Evolutionary conservation across 2,329 filamentous ascomycete genomes (phyloP), one percentile per base, ranked within the genome.

Genomic region (Pestalotiopsis sp.): DNA sequence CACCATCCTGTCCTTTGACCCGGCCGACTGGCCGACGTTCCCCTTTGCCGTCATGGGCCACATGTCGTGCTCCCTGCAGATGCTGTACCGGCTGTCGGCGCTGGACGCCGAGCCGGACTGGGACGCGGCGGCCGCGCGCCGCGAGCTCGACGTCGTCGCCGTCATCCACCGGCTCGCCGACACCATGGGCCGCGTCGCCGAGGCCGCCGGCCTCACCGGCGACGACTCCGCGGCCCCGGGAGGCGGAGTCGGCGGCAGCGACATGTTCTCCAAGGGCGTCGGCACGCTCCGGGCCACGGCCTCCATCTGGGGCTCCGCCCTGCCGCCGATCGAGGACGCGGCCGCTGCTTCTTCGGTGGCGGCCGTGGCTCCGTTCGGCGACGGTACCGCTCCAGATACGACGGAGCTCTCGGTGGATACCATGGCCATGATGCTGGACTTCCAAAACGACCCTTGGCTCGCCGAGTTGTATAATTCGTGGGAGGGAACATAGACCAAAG

Each of bases 71-170:
- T 63, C 71, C 20, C 69, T 72, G 63, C 76, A 77, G 67, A 71
- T 74, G 5, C 69, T 77, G 7, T 78, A 78, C 67, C 72, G 76
- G 4, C 73, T 78, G 11, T 71, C 72, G 49, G 57, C 76, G 17
- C 66, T 73, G 6, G 75, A 77, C 52, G 17, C 45, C 12, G 75
- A 75, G 23, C 71, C 74, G n/a, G 74, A 71, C 38, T 76, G 74
- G 76, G 76, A 77, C 63, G 72, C 72, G 59, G 56, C 61, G n/a
- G 68, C 71, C 13, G 71, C 73, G 2, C 65, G 67, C 12, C 65
- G 67, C 14, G 67, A 57, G 45, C 49, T 75, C n/a, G 76, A 76
- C 49, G 31, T 77, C 2, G 65, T 76, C 27, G 70, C 66, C 17
- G 66, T 66, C 6, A 66, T 77, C 59, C 70, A 75, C 27, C 39